Conservation (phyloP, 2,329 filamentous ascomycete genomes). For the Aschersonia sp. region DNA sequence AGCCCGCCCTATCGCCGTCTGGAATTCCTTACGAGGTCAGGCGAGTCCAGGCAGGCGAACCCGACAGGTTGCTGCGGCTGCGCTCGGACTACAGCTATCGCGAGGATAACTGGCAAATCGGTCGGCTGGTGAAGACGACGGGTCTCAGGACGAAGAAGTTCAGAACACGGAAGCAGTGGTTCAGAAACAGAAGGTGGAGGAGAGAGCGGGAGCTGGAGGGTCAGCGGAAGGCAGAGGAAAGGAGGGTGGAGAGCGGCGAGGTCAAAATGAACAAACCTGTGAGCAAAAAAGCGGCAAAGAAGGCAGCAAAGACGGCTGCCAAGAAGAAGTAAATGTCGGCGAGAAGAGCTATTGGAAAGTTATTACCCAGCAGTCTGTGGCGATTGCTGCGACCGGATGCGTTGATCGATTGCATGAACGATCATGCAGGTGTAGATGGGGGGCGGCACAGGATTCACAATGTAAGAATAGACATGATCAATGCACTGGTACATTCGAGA, state of each 20-base stretch:
- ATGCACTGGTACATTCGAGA: too few species aligned
- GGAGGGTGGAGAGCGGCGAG: constrained; percentile 17
- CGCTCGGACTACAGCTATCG: constrained; percentile 41
- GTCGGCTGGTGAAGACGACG: constrained; percentile 36
- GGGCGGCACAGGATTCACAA: too few species aligned
- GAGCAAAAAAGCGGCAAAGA: constrained; percentile 20
- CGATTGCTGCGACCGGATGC: too few species aligned
- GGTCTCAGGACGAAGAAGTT: constrained; percentile 33
- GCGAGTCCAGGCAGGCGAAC: constrained; percentile 24
- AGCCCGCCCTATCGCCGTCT: constrained; percentile 29
- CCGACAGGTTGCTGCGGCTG: constrained; percentile 33
- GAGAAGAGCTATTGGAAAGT: not conserved
- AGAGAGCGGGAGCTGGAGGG: constrained; percentile 26
- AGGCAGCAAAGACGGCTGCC: constrained; percentile 18
- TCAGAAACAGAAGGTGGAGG: constrained; percentile 28
- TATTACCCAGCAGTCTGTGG: too few species aligned
- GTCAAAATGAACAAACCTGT: constrained; percentile 16
- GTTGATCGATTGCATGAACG: too few species aligned
- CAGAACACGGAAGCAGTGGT: constrained; percentile 33
- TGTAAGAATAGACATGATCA: too few species aligned
- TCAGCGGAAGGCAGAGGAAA: constrained; percentile 22
- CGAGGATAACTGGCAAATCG: constrained; percentile 45
- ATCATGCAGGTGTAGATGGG: too few species aligned
- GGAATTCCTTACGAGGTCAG: constrained; percentile 33
- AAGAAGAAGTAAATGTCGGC: constrained; percentile 17